Evolutionary conservation across 805 yeast genomes (phyloP).

Genomic region (Suhomyces sp.): DNA sequence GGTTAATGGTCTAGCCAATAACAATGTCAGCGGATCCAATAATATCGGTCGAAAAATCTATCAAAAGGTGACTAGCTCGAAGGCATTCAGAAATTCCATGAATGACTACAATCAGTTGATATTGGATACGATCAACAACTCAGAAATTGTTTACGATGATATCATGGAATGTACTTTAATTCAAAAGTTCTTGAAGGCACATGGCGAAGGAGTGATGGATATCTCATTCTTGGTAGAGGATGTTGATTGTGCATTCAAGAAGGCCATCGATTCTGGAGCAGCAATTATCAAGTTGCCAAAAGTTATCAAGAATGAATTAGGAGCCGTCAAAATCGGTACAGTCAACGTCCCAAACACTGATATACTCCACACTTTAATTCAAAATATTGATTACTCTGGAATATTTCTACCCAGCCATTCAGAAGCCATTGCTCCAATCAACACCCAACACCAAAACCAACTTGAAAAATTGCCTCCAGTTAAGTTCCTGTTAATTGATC

Average conservation of each 20-base stretch:
- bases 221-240: slow-evolving; percentile 63
- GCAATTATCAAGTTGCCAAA: slow-evolving; percentile 25
- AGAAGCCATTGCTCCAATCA: slow-evolving; percentile 8
- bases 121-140: slow-evolving; percentile 13
- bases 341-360: slow-evolving; percentile 50
- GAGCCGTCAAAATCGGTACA: slow-evolving; percentile 52
- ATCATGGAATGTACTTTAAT: slow-evolving; percentile 15
- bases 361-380: slow-evolving; percentile 65
- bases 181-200: slow-evolving; percentile 35
- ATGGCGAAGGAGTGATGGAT: slow-evolving; percentile 83
- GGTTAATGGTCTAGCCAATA: slow-evolving; percentile 9
- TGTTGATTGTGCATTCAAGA: slow-evolving; percentile 41
- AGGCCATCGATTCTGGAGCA: slow-evolving; percentile 57
- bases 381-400: slow-evolving; percentile 42
- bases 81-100: slow-evolving; percentile 8
- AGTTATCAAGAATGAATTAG: slow-evolving; percentile 42
- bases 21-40: slow-evolving; percentile 1
- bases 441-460: slow-evolving; percentile 2
- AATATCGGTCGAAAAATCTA: slow-evolving; percentile 9
- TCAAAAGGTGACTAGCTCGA: slow-evolving; percentile 13
- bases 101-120: slow-evolving; percentile 11
- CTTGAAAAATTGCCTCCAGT: slow-evolving; percentile 29
- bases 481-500: slow-evolving; percentile 55
- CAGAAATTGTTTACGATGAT: slow-evolving; percentile 18
- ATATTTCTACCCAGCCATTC: slow-evolving; percentile 52